Conservation (phyloP, 2,329 filamentous ascomycete species). For the Cercospora canescens region DNA sequence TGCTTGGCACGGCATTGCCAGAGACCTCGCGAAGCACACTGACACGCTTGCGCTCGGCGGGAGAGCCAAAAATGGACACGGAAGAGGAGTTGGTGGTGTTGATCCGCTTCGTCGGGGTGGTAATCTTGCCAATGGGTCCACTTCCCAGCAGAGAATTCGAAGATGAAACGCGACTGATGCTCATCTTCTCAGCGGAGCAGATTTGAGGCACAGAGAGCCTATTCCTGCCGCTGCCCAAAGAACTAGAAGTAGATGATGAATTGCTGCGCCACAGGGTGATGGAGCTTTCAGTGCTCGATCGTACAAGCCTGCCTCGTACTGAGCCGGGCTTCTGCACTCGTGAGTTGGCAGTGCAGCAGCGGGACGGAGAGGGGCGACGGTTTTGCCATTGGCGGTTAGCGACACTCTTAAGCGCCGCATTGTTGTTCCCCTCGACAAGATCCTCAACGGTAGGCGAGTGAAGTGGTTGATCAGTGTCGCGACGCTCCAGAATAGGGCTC, state of each 20-base stretch:
- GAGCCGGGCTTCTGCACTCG: slow-evolving; percentile 29
- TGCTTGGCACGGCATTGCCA: slow-evolving; percentile 29
- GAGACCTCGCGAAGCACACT: slow-evolving; percentile 35
- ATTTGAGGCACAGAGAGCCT: slow-evolving; percentile 35
- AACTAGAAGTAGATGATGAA: slow-evolving; percentile 26
- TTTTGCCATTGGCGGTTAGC: slow-evolving; percentile 39
- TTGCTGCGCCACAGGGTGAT: slow-evolving; percentile 21
- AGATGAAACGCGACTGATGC: slow-evolving; percentile 38
- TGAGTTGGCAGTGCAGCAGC: slow-evolving; percentile 27
- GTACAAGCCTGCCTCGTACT: slow-evolving; percentile 30
- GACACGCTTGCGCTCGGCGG: slow-evolving; percentile 36
- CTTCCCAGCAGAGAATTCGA: slow-evolving; percentile 26
- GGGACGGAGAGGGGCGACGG: slow-evolving; percentile 32
- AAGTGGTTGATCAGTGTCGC: slow-evolving; percentile 19
- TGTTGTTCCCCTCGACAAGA: slow-evolving; percentile 29
- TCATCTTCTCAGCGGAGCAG: slow-evolving; percentile 38
- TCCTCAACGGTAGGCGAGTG: slow-evolving; percentile 31
- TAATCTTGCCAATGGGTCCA: slow-evolving; percentile 31
- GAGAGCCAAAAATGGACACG: slow-evolving; percentile 37
- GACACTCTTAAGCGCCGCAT: slow-evolving; percentile 36
- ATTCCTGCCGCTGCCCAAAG: slow-evolving; percentile 27
- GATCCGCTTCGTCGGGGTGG: slow-evolving; percentile 35
- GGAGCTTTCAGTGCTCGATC: slow-evolving; percentile 28
- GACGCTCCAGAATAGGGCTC: slow-evolving; percentile 36
- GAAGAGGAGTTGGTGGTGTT: slow-evolving; percentile 31